phyloP scores from a whole-genome alignment of 2,329 filamentous ascomycete genomes.

The Rhinocladiella similis region DNA sequence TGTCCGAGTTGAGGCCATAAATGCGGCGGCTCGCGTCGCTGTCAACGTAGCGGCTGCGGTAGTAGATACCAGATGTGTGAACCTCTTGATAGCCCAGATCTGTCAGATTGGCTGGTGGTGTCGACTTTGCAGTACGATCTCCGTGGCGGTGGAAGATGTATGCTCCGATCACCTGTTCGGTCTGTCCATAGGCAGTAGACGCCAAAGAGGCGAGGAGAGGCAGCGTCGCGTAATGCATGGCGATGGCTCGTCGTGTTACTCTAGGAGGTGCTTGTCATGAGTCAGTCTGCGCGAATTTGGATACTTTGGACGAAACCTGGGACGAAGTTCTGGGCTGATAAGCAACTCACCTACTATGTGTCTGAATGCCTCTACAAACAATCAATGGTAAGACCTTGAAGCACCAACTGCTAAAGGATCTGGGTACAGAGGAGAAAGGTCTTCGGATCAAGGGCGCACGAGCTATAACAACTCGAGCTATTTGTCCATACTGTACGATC shows the following conservation, averaged over 20 bases:
- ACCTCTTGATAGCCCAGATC: conserved; percentile 77
- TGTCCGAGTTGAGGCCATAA: conserved; percentile 63
- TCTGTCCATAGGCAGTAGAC: conserved; percentile 6
- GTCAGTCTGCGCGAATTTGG: not conserved
- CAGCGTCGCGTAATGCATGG: conserved; percentile 16
- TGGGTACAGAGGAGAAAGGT: no score
- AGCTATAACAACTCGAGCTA: no score
- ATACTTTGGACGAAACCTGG: no score
- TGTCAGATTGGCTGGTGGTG: conserved; percentile 71
- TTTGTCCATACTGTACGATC: not conserved
- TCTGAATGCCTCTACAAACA: no score
- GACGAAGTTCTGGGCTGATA: no score
- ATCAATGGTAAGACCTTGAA: no score
- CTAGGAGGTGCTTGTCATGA: not conserved
- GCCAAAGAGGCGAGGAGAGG: conserved; percentile 22
- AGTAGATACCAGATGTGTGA: conserved; percentile 71
- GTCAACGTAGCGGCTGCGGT: conserved; percentile 72
- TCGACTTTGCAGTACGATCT: conserved; percentile 78
- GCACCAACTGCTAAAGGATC: no score
- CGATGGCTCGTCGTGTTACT: not conserved
- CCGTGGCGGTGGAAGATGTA: conserved; percentile 91
- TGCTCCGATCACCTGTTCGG: conserved; percentile 73
- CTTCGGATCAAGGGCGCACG: no score
- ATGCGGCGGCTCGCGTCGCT: conserved; percentile 62
- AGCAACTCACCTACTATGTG: no score